Percentiles rank a stretch among this genome's conserved stretches.
Evolutionary conservation across 148 eudicot species (phyloP).

Genomic region (Persicaria tinctoria): DNA sequence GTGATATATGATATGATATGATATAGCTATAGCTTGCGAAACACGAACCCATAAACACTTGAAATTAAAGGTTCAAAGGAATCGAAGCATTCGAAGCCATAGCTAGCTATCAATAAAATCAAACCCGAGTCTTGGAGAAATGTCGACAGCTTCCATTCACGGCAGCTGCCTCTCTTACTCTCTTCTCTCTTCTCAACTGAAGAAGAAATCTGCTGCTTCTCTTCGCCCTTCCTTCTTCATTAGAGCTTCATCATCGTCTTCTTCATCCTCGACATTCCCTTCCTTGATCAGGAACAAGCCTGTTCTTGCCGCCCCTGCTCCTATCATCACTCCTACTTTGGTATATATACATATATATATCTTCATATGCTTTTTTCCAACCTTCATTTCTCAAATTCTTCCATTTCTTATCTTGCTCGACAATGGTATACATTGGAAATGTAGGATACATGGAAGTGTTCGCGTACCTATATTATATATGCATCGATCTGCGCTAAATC

Average conservation of each 20-base stretch:
- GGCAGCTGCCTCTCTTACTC: constrained; percentile 1
- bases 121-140: neutral
- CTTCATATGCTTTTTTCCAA: no score
- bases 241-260: constrained; percentile 5
- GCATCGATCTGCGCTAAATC: no score
- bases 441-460: no score
- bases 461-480: no score
- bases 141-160: constrained; percentile 10
- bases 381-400: neutral
- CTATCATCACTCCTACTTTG: constrained; percentile 66
- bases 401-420: neutral
- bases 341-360: constrained; percentile 20
- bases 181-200: constrained; percentile 3
- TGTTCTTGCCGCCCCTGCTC: constrained; percentile 78
- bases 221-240: constrained; percentile 17
- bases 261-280: constrained; percentile 30
- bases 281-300: constrained; percentile 71
- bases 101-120: neutral
- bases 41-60: neutral
- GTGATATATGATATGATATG: neutral
- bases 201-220: neutral
- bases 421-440: no score
- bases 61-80: neutral
- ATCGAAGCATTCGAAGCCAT: neutral
- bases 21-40: neutral